These are phyloP conservation scores for Lichtheimia hyalospora DNA, from an alignment of 371 early-diverging fungal species.

Conservation along the genomic window DNA sequence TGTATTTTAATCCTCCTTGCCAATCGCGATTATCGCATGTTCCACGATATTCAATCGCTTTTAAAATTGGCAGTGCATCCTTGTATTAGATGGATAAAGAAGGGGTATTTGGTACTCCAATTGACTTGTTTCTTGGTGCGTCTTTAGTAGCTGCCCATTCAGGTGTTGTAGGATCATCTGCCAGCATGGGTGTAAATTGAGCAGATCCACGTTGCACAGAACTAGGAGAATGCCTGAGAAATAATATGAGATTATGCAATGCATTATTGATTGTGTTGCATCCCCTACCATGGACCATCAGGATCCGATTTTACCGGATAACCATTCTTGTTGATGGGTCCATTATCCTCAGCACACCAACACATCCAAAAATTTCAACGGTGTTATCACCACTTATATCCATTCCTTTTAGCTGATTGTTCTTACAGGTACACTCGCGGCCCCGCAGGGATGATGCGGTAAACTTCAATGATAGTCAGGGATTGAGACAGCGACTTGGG, in stretches of 20 bases:
- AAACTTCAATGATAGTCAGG: too few relatives aligned
- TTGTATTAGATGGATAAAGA: conserved; percentile 67
- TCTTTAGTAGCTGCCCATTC: conserved; percentile 53
- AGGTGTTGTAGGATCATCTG: conserved; percentile 70
- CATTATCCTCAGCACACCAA: conserved; percentile 41
- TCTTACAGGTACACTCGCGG: too few relatives aligned
- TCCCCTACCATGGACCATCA: conserved; percentile 51
- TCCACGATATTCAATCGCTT: conserved; percentile 49
- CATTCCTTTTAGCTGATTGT: too few relatives aligned
- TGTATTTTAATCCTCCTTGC: conserved; percentile 46
- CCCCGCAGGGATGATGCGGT: too few relatives aligned
- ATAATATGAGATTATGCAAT: background rate
- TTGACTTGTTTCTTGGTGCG: conserved; percentile 48
- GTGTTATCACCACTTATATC: too few relatives aligned
- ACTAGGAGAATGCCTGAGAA: conserved; percentile 34
- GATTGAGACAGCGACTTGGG: too few relatives aligned
- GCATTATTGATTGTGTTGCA: background rate
- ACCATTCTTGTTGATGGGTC: conserved; percentile 14
- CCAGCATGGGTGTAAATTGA: conserved; percentile 36
- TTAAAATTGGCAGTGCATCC: conserved; percentile 59
- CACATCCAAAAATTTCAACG: conserved; percentile 58
- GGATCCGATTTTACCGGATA: conserved; percentile 53
- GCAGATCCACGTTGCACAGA: conserved; percentile 64
- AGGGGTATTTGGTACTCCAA: conserved; percentile 54
- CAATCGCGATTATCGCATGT: conserved; percentile 21